Conservation (phyloP, 2,329 filamentous ascomycete genomes). For the Nakataea oryzae region DNA sequence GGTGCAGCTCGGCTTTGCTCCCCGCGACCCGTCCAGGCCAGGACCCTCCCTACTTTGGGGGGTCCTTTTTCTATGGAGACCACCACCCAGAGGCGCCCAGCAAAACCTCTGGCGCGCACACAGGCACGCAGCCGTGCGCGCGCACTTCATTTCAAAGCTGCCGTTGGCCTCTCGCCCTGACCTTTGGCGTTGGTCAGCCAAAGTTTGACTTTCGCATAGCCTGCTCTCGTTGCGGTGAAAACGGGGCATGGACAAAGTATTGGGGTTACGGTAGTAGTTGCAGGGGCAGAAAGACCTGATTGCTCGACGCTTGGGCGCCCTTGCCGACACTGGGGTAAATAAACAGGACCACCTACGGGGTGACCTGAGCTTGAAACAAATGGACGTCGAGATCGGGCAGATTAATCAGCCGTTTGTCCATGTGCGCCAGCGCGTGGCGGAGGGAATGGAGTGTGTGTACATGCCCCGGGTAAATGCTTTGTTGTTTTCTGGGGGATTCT, state of each 20-base stretch:
- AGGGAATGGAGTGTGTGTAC: background rate
- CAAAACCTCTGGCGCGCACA: too few species aligned
- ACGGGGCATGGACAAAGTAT: background rate
- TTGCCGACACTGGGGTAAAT: background rate
- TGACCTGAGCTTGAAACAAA: background rate
- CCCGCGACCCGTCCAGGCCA: too few species aligned
- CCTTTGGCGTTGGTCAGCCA: background rate
- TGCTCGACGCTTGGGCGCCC: background rate
- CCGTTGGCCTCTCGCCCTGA: background rate
- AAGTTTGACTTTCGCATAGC: background rate
- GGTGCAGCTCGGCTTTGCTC: too few species aligned
- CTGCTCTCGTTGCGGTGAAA: background rate
- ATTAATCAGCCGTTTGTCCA: background rate
- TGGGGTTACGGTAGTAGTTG: too few species aligned
- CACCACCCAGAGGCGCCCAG: too few species aligned
- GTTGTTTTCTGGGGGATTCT: background rate
- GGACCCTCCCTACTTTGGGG: too few species aligned
- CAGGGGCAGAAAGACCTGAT: background rate
- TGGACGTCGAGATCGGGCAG: background rate
- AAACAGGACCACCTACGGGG: background rate
- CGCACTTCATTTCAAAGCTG: background rate
- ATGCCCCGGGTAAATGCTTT: background rate
- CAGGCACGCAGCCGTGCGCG: too few species aligned
- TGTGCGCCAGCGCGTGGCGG: too few species aligned
- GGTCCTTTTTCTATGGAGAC: too few species aligned